phyloP scores from a whole-genome alignment of 2,329 filamentous ascomycete genomes.

The Phyllosticta citribraziliensis region DNA sequence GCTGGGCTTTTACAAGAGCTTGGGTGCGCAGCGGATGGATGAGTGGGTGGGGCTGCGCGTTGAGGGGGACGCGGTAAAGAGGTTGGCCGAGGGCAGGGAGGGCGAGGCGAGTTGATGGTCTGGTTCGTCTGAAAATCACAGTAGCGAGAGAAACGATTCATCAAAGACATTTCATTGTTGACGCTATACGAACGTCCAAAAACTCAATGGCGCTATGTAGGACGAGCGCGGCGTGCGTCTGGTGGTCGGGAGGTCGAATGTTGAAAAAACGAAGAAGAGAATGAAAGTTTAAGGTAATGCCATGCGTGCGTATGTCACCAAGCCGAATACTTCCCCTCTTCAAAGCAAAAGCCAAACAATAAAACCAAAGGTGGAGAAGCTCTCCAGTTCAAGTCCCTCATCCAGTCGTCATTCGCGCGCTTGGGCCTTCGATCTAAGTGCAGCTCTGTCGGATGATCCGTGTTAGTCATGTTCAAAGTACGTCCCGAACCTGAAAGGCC shows the following conservation, averaged over 20 bases:
- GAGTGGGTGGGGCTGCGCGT: constrained; percentile 71
- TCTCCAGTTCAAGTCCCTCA: too few relatives aligned
- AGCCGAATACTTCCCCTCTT: background rate
- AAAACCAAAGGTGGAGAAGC: background rate
- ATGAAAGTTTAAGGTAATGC: background rate
- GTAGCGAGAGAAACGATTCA: too few relatives aligned
- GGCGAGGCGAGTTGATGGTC: background rate
- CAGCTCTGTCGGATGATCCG: background rate
- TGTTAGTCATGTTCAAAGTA: background rate
- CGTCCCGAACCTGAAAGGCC: too few relatives aligned
- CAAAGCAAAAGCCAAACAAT: background rate
- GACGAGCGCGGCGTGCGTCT: background rate
- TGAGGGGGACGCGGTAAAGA: constrained; percentile 54
- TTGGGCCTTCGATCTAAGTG: background rate
- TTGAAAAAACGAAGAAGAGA: background rate
- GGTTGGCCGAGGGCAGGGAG: constrained; percentile 31
- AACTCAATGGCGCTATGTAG: background rate
- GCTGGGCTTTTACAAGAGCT: constrained; percentile 66
- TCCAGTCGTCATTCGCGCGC: background rate
- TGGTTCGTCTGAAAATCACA: too few relatives aligned
- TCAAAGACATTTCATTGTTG: background rate
- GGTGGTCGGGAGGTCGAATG: background rate
- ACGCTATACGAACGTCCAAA: background rate
- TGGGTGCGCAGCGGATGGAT: constrained; percentile 55
- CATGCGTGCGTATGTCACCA: background rate